These are phyloP conservation scores for Chloroidium sp. DNA, from an alignment of 163 green algal genomes.

Conservation along the genomic window DNA sequence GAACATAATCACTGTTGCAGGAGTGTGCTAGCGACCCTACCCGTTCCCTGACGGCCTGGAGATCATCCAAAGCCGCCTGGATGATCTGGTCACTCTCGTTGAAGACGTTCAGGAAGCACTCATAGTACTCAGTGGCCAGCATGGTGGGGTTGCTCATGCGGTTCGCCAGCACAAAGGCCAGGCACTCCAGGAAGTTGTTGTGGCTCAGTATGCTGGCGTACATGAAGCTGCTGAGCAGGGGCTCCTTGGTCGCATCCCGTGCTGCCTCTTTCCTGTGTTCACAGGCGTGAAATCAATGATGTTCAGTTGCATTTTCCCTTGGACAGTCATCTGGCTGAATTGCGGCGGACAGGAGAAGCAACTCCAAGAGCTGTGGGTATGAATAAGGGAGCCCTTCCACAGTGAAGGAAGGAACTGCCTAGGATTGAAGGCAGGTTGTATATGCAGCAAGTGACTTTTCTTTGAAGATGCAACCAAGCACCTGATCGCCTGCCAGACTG, in stretches of 20 bases:
- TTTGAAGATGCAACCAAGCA: too few species aligned
- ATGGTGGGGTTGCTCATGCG: conserved; percentile 78
- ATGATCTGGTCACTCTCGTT: conserved; percentile 36
- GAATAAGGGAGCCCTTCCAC: too few species aligned
- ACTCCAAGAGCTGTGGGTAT: too few species aligned
- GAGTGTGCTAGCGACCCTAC: conserved; percentile 19
- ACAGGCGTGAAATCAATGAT: neutral
- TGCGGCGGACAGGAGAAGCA: neutral
- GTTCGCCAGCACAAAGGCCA: conserved; percentile 93
- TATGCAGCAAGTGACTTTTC: too few species aligned
- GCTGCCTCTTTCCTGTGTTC: conserved; percentile 49
- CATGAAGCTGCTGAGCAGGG: conserved; percentile 76
- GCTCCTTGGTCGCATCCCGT: conserved; percentile 67
- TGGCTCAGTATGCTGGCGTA: conserved; percentile 83
- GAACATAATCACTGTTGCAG: too few species aligned
- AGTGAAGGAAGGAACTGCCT: too few species aligned
- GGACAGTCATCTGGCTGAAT: neutral
- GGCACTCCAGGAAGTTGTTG: conserved; percentile 64
- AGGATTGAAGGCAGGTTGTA: too few species aligned
- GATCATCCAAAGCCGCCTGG: conserved; percentile 67
- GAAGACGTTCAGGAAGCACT: conserved; percentile 69
- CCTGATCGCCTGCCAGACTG: too few species aligned
- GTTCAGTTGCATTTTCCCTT: neutral
- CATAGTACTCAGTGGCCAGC: conserved; percentile 84
- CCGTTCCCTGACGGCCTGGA: conserved; percentile 69